Conservation (phyloP, 208 protist species). For the Leishmania guyanensis region DNA sequence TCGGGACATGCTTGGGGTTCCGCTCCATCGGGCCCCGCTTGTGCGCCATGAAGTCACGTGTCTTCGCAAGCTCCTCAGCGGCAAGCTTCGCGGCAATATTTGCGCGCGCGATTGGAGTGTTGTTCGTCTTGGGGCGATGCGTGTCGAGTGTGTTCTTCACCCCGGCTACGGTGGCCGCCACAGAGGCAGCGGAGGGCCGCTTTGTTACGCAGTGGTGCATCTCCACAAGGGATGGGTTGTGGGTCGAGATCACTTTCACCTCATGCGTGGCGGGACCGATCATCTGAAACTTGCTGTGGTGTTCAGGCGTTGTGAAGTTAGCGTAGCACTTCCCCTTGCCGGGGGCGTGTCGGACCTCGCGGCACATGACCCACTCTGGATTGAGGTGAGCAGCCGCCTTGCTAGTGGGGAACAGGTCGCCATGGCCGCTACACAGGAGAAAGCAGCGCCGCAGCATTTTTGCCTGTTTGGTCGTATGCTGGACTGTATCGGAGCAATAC, state of each 20-base stretch:
- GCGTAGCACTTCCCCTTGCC: constrained; percentile 62
- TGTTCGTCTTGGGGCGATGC: constrained; percentile 36
- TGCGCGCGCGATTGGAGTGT: constrained; percentile 52
- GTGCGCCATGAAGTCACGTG: constrained; percentile 57
- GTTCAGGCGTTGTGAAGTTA: constrained; percentile 36
- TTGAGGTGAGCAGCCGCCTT: constrained; percentile 78
- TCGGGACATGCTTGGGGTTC: constrained; percentile 27
- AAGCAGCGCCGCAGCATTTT: constrained; percentile 43
- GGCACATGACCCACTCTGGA: constrained; percentile 56
- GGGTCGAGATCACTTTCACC: constrained; percentile 20
- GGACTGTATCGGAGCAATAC: neutral
- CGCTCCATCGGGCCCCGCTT: constrained; percentile 26
- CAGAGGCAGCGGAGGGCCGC: constrained; percentile 32
- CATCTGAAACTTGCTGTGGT: constrained; percentile 58
- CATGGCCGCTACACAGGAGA: constrained; percentile 52
- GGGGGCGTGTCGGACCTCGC: constrained; percentile 48
- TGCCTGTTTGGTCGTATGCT: neutral
- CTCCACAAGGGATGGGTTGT: constrained; percentile 10
- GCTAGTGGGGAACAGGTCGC: constrained; percentile 82
- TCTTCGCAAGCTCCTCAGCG: constrained; percentile 58
- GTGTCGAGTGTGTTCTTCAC: constrained; percentile 31
- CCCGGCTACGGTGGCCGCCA: constrained; percentile 36
- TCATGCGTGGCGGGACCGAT: constrained; percentile 43
- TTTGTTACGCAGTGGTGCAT: constrained; percentile 33
- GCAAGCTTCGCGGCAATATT: constrained; percentile 68